Base-by-base conservation (phyloP, 768 basidiomycete genomes). In the Sarcodon sp. region DNA sequence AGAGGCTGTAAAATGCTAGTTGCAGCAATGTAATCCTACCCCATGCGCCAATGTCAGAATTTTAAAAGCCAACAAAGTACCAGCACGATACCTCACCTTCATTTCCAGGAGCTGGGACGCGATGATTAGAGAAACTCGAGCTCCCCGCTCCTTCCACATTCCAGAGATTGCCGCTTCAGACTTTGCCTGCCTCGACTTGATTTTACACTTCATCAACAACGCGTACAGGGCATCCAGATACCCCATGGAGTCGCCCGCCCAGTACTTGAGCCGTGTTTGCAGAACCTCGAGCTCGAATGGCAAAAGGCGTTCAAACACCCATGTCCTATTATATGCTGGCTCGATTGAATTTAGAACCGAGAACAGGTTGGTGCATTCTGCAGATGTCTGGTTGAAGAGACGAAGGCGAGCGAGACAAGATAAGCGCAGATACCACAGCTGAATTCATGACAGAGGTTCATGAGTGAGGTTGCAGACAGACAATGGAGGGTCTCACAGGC, bases 391-490 rank as follows among this genome's bases (percentile, higher is more conserved):
- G 59, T 89, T 89, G 68, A 83, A 88, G 43, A 91, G 75, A 43
- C 87, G 79, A 41, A 91, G 73, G 13, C 87, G 81, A 41, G 87
- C 77, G 31, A 91, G 76, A 48, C 77, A 78, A 27, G 84, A 77
- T 6, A 91, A 72, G 6, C 87, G 85, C 43, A 90, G 77, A 57
- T 83, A 84, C 87, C 87, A 91, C 31, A 89, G 75, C 85, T 89
- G 50, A 15, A 45, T 3, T 50, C 35, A 35, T 2, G 34, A 32
- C 44, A 21, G 35, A 33, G 31, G 47, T 36, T 27, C 16, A 46
- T 12, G 6, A 45, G 12, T 38, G 38, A n/a, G 44, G 21, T 7
- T 21, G 18, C 16, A 13, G 27, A 9, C 11, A 10, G 15, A 38
- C 16, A 43, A 34, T 27, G 7, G 13, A 12, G 7, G 12, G 38